Conservation (phyloP, 352 stramenopile species). For the Discostella stelligera region DNA sequence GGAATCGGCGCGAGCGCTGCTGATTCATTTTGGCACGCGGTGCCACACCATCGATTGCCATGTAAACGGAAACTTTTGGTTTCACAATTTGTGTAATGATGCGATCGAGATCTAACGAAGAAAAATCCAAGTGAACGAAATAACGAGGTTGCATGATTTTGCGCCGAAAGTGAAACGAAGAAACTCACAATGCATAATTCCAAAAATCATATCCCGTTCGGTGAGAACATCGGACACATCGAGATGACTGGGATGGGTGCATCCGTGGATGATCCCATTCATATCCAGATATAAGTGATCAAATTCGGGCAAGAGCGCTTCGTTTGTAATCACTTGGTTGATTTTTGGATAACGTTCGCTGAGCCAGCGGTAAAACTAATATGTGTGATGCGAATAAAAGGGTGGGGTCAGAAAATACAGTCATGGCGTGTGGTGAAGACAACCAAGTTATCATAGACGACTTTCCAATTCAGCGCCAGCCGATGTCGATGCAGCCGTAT, state of each 20-base stretch:
- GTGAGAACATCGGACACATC: constrained; percentile 79
- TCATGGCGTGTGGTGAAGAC: background rate
- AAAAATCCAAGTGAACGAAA: background rate
- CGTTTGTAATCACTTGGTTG: constrained; percentile 96
- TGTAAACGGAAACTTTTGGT: constrained; percentile 95
- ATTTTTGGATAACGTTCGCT: constrained; percentile 95
- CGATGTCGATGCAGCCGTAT: background rate
- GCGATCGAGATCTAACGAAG: constrained; percentile 85
- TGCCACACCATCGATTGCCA: constrained; percentile 96
- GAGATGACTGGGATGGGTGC: constrained; percentile 83
- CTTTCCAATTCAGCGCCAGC: background rate
- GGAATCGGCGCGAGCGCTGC: constrained; percentile 95
- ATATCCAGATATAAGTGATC: constrained; percentile 99
- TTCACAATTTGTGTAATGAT: constrained; percentile 98
- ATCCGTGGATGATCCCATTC: constrained; percentile 99
- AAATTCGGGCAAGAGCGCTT: constrained; percentile 96
- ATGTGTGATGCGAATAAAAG: background rate
- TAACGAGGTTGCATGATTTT: no score
- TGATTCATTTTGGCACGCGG: constrained; percentile 99
- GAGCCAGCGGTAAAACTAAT: constrained; percentile 83
- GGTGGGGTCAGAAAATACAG: background rate
- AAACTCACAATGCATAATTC: constrained; percentile 83
- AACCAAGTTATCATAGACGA: background rate
- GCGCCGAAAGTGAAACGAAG: no score
- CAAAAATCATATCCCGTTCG: constrained; percentile 83